Evolutionary conservation across 2,329 filamentous ascomycete species (phyloP), one percentile per base, ranked within the genome.

Genomic region (Trichoderma endophyticum): DNA sequence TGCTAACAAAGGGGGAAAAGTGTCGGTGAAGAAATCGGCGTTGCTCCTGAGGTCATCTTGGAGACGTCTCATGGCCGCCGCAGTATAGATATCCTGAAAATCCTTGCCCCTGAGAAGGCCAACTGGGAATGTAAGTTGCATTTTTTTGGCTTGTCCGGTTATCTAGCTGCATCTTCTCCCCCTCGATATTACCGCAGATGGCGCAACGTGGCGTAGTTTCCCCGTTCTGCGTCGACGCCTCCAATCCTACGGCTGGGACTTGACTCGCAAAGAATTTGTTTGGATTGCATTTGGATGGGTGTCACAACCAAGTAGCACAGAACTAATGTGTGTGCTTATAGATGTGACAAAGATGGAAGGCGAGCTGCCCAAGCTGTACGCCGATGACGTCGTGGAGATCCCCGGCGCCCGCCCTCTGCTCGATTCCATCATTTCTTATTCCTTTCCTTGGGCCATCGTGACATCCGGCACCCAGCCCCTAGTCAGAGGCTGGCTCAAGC

Each of bases 11-110:
- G 32, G n/a, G 5, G 18, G 21, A 12, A 30, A 77, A 93, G 92
- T n/a, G 88, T 95, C 75, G 95, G 92, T 64, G 86, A 88, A 11
- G 93, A 97, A 79, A 91, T 98, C 77, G 93, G 93, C 28, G 91
- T 98, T 26, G 89, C 93, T 75, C 93, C 93, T n/a, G 86, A 91
- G 62, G 88, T 92, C 60, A 98, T 99, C 77, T 87, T 98, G 30
- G 88, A 93, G 77, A 97, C 94, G 11, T 97, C 94, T 6, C 96
- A 99, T 82, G 96, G 96, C 73, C 90, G 95, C 73, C 87, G 96
- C 72, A 94, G 91, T 75, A 97, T 98, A 78, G 96, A 99, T 77
- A 90, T 92, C 3, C 86, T 99, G 72, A 89, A 89, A 80, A 84
- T 95, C 32, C 88, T 97, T 72, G 91, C 93, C 74, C 92, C 94